Evolutionary conservation across 2,329 filamentous ascomycete species (phyloP), one percentile per base, ranked within the genome.

Genomic region (Trichoderma sp.): DNA sequence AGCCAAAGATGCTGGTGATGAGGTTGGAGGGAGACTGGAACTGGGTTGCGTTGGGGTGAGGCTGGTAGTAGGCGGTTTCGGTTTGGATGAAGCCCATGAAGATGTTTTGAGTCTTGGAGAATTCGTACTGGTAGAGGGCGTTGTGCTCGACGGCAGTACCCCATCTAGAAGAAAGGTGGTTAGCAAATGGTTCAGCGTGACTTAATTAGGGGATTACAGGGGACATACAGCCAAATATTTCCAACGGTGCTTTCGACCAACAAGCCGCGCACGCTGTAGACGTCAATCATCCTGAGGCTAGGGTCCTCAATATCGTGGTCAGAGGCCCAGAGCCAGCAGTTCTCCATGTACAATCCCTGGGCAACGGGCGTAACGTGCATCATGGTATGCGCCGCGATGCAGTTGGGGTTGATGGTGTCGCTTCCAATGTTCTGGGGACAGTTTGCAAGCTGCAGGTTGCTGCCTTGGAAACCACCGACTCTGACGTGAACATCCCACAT

Each of bases 401-500:
- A 85, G 68, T 79, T 77, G 20, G 76, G 57, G 68, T 74, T 78
- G 77, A 77, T 67, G 3, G 69, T 47, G 9, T 76, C 73, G 7
- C 73, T 69, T 6, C 84, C 78, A 61, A 83, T 78, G 13, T 74
- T 66, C 80, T 91, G 93, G 72, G 85, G 81, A 79, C 93, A 96
- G 69, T 88, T 88, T 72, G 89, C 85, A 13, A 88, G 87, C 78
- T 92, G 89, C 8, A 93, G 85, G 53, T 90, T 83, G 17, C 92
- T 93, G 43, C 92, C 92, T 1, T 89, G 88, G 66, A 88, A 90
- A 3, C 92, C 93, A 74, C 92, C 92, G 65, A 95, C 87, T 74
- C 93, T 90, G 77, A 92, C 88, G 80, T 95, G 92, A 12, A 92
- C 88, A 77, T 95, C 93, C 92, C 92, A 95, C 80, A 92, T 85